A percentile compares a stretch with the other conserved stretches of the same genome.
Evolutionary conservation across 495 filamentous ascomycete species (phyloP).

Genomic region (Neurospora hispaniola): DNA sequence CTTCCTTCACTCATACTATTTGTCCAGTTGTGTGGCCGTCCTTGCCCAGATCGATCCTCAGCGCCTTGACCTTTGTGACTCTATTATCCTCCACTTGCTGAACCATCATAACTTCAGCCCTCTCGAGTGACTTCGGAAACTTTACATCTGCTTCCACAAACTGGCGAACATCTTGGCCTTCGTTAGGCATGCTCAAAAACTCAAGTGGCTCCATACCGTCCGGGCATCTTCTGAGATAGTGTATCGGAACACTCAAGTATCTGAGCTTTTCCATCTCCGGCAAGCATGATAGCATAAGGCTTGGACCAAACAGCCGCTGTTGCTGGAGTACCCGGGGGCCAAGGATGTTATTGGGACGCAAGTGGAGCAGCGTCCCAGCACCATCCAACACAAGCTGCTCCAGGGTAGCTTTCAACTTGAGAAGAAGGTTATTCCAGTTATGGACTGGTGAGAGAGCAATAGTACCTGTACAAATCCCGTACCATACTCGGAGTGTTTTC

Average conservation of each 20-base stretch:
- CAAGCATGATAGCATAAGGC: background rate
- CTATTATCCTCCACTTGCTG: background rate
- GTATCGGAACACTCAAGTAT: background rate
- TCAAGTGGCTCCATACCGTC: background rate
- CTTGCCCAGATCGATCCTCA: background rate
- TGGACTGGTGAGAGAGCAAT: accelerated
- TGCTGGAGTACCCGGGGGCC: background rate
- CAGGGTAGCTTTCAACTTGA: background rate
- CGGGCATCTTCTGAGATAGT: background rate
- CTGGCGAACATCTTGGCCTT: background rate
- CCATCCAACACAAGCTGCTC: background rate
- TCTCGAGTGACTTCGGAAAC: background rate
- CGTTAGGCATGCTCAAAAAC: background rate
- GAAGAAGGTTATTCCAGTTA: background rate
- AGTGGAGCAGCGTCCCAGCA: background rate
- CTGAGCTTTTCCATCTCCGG: background rate
- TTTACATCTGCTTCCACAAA: background rate
- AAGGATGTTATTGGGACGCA: background rate
- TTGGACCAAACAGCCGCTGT: background rate
- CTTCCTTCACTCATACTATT: background rate
- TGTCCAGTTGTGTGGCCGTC: background rate
- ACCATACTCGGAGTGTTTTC: background rate
- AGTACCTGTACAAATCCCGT: background rate
- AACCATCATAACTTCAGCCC: background rate
- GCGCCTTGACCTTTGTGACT: background rate